Evolutionary conservation across 352 stramenopile species (phyloP), one percentile per base, ranked within the genome.

Genomic region (Globisporangium camurandrum): DNA sequence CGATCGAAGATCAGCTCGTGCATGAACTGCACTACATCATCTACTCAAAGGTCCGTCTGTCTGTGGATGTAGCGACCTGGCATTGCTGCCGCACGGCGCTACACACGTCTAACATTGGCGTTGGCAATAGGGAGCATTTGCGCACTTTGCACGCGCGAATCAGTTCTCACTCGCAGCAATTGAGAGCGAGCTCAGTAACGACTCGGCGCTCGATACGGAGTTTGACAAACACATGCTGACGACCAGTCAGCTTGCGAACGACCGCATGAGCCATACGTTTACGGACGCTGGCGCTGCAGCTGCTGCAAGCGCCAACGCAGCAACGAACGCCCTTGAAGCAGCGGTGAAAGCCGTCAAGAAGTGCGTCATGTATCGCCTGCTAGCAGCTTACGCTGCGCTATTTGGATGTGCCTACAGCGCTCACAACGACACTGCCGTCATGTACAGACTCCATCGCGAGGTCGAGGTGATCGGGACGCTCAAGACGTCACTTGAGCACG

Each of bases 1-100:
- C 69, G 2, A 89, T 93, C 37, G 76, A 90, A 59, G 79, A 90
- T 36, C 68, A 82, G 39, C 57, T 93, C 22, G 73, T 89, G n/a
- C 63, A 73, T 9, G 75, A 86, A 38, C 69, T 93, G 10, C 70
- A 89, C 44, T 63, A 68, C 51, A 59, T 83, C 26, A 77, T 90
- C 40, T 93, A 87, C 52, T 66, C 88, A 22, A 86, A 89, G 59
- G 72, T 77, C 33, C 11, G 7, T 9, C 9, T 19, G 9, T 11
- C n/a, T 41, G 10, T 31, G 41, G n/a, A n/a, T n/a, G n/a, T n/a
- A n/a, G n/a, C n/a, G n/a, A n/a, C n/a, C n/a, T n/a, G n/a, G n/a
- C n/a, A n/a, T n/a, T n/a, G n/a, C n/a, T n/a, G n/a, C n/a, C n/a
- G n/a, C n/a, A n/a, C n/a, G n/a, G n/a, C n/a, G n/a, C n/a, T n/a